Evolutionary conservation across 148 eudicot species (phyloP).

Genomic region (Heliamphora exappendiculata): DNA sequence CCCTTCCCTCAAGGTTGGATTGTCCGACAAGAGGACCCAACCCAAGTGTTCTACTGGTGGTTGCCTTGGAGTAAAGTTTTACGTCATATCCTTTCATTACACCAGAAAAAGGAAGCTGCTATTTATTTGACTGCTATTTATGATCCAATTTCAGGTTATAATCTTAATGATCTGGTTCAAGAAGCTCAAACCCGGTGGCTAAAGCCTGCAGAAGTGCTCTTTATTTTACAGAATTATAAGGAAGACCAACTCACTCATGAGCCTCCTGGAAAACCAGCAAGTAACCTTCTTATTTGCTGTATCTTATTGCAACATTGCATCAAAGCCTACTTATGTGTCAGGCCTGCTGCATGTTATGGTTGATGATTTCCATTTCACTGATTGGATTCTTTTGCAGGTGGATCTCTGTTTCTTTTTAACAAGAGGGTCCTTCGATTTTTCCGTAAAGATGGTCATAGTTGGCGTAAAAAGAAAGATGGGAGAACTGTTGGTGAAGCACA

Average conservation of each 20-base stretch:
- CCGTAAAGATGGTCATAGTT: constrained; percentile 85
- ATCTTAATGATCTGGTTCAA: constrained; percentile 46
- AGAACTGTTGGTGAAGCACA: constrained; percentile 90
- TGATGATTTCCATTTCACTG: constrained; percentile 10
- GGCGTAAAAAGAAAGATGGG: constrained; percentile 89
- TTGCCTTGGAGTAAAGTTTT: too few relatives aligned
- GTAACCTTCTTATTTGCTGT: constrained; percentile 26
- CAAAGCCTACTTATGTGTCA: background rate
- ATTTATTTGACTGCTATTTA: constrained; percentile 3
- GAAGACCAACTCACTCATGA: constrained; percentile 53
- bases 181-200: constrained; percentile 86
- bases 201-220: constrained; percentile 73
- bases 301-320: constrained; percentile 5
- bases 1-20: background rate
- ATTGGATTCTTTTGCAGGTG: constrained; percentile 42
- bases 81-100: background rate
- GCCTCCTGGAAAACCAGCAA: constrained; percentile 59
- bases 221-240: constrained; percentile 62
- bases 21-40: too few relatives aligned
- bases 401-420: constrained; percentile 84
- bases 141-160: constrained; percentile 42
- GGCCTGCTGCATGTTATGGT: background rate
- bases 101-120: background rate
- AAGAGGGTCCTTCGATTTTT: constrained; percentile 80
- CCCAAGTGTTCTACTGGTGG: too few relatives aligned